A percentile compares a stretch with the other conserved stretches of the same genome.
Evolutionary conservation across 768 basidiomycete genomes (phyloP).

Genomic region (Mycena galericulata): DNA sequence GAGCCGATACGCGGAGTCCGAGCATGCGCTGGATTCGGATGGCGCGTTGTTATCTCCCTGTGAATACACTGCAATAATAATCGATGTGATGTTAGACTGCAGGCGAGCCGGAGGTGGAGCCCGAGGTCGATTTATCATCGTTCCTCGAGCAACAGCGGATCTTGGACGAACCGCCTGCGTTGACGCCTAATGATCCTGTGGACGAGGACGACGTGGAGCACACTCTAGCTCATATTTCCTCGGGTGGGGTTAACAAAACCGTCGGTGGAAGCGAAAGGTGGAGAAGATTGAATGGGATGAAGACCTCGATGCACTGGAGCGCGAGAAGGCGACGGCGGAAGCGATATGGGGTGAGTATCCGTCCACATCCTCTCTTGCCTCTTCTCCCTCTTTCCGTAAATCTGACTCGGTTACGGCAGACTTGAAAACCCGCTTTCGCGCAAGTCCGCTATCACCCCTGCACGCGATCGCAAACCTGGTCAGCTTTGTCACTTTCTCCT

Average conservation of each 20-base stretch:
- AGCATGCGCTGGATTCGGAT: slow-evolving; percentile 76
- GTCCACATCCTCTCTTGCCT: not conserved
- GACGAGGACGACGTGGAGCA: too few species aligned
- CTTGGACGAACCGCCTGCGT: too few species aligned
- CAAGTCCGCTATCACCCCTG: not conserved
- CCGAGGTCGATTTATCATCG: too few species aligned
- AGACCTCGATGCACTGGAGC: slow-evolving; percentile 11
- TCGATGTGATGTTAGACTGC: too few species aligned
- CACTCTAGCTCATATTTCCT: too few species aligned
- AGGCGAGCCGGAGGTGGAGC: too few species aligned
- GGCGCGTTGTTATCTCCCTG: slow-evolving; percentile 59
- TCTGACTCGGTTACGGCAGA: not conserved
- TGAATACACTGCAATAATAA: too few species aligned
- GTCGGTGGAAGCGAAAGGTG: not conserved
- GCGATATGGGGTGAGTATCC: too few species aligned
- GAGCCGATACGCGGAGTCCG: slow-evolving; percentile 81
- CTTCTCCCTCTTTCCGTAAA: not conserved
- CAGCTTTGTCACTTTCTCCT: not conserved
- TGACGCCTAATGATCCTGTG: too few species aligned
- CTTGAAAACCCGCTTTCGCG: slow-evolving; percentile 10
- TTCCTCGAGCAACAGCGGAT: too few species aligned
- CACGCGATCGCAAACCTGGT: not conserved
- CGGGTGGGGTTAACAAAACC: too few species aligned
- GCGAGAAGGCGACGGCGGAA: not conserved
- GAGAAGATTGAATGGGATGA: slow-evolving; percentile 8